These are phyloP conservation scores for Lachnellula cervina DNA, from an alignment of 2,329 filamentous ascomycete species.

Conservation along the genomic window DNA sequence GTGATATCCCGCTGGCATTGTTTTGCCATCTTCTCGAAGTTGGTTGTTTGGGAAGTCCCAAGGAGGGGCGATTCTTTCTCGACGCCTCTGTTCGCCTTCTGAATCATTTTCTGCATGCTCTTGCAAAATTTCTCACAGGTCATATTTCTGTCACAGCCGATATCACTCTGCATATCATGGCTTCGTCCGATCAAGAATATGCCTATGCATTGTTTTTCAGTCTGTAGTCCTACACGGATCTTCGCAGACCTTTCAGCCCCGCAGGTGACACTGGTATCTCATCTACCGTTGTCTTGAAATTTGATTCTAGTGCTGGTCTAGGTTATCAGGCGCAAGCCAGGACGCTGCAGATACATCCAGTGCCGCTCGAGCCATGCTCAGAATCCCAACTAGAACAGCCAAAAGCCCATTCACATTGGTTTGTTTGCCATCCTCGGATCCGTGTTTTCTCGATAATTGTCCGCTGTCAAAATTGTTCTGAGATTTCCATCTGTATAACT, in stretches of 20 bases:
- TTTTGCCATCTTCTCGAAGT: not conserved
- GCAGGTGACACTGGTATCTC: not conserved
- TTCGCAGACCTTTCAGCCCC: constrained; percentile 4
- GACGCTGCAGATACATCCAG: not conserved
- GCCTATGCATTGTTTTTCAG: not conserved
- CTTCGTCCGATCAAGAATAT: not conserved
- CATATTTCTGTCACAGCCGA: not conserved
- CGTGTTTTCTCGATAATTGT: not conserved
- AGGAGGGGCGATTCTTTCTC: not conserved
- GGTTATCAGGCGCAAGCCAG: not conserved
- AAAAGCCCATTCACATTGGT: not conserved
- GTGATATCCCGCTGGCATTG: not conserved
- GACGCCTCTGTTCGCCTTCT: not conserved
- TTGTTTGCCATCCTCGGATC: not conserved
- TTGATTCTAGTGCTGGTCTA: not conserved
- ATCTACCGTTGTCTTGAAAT: not conserved
- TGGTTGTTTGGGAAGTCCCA: not conserved
- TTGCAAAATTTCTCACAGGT: constrained; percentile 1
- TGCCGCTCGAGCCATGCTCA: not conserved
- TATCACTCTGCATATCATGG: constrained; percentile 1
- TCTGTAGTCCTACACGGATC: constrained; percentile 11
- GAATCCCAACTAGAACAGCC: not conserved
- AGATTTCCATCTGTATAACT: constrained; percentile 14
- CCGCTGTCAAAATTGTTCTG: constrained; percentile 1
- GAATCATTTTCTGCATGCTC: not conserved